A percentile compares a stretch with the other conserved stretches of the same genome.
Evolutionary conservation across 164 flowering plant genomes (phyloP).

Genomic region (Umbellularia californica): DNA sequence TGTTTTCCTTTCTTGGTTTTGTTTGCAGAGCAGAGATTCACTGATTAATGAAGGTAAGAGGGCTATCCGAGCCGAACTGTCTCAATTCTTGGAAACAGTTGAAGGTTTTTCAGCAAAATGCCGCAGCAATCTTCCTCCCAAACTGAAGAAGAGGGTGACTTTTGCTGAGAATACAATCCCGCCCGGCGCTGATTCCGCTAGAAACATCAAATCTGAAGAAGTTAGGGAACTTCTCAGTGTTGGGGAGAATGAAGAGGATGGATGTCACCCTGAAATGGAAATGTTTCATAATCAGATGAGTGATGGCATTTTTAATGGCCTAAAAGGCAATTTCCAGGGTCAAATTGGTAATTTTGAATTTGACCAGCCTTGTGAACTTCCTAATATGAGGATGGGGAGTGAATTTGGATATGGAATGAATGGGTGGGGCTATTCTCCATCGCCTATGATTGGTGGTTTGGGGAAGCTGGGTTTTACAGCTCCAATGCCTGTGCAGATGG

Average conservation of each 20-base stretch:
- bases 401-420: slow-evolving; percentile 20
- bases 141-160: slow-evolving; percentile 31
- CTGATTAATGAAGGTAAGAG: slow-evolving; percentile 58
- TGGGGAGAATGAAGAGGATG: slow-evolving; percentile 31
- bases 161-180: slow-evolving; percentile 12
- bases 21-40: slow-evolving; percentile 44
- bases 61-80: slow-evolving; percentile 47
- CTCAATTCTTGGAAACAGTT: slow-evolving; percentile 52
- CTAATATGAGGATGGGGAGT: no score
- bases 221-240: slow-evolving; percentile 24
- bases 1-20: slow-evolving; percentile 9
- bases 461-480: slow-evolving; percentile 25
- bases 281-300: slow-evolving; percentile 32
- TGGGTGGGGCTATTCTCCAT: slow-evolving; percentile 31
- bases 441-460: slow-evolving; percentile 30
- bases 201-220: slow-evolving; percentile 31
- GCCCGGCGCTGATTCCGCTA: slow-evolving; percentile 12
- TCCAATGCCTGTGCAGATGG: slow-evolving; percentile 65
- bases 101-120: slow-evolving; percentile 36
- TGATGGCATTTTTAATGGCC: slow-evolving; percentile 40
- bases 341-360: slow-evolving; percentile 11
- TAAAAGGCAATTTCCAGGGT: slow-evolving; percentile 9
- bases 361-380: no score
- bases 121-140: slow-evolving; percentile 25
- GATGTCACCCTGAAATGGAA: slow-evolving; percentile 30